Conservation (phyloP, 805 yeast genomes). For the Candida yuanshanica region DNA sequence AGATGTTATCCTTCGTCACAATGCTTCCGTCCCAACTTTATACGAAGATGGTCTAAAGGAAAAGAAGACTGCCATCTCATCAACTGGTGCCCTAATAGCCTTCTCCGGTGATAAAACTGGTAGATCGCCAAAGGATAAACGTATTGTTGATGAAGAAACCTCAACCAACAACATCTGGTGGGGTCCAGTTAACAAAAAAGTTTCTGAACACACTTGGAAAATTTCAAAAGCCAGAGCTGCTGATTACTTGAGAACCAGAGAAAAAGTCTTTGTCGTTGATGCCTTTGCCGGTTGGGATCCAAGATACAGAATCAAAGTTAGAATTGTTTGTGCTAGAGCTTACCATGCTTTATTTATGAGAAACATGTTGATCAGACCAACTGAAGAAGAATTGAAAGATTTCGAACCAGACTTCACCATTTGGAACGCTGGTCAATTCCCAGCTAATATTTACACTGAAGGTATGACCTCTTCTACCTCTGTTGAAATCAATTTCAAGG, state of each 20-base stretch:
- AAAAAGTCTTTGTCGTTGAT: conserved; percentile 88
- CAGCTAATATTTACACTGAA: conserved; percentile 91
- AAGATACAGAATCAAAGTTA: conserved; percentile 89
- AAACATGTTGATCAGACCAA: conserved; percentile 95
- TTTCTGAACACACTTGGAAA: conserved; percentile 90
- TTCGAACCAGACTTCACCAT: conserved; percentile 97
- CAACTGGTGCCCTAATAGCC: conserved; percentile 93
- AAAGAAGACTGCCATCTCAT: conserved; percentile 83
- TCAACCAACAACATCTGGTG: conserved; percentile 90
- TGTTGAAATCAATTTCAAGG: conserved; percentile 93
- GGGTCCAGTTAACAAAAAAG: conserved; percentile 98
- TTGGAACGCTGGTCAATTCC: conserved; percentile 98
- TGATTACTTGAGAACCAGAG: conserved; percentile 94
- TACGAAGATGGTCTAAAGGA: conserved; percentile 94
- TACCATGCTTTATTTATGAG: conserved; percentile 98
- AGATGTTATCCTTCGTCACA: conserved; percentile 73
- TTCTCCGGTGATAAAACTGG: conserved; percentile 96
- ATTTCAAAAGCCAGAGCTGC: conserved; percentile 95
- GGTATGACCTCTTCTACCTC: conserved; percentile 97
- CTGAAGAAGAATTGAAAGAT: conserved; percentile 76
- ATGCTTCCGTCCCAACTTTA: conserved; percentile 86
- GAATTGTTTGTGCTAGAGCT: conserved; percentile 96
- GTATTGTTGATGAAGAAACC: conserved; percentile 92
- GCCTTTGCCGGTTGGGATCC: conserved; percentile 99
- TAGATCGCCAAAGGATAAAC: conserved; percentile 96